A percentile compares a stretch with the other conserved stretches of the same genome.
Conservation (phyloP, 169 alveolate species). For the Plasmodium adleri region DNA sequence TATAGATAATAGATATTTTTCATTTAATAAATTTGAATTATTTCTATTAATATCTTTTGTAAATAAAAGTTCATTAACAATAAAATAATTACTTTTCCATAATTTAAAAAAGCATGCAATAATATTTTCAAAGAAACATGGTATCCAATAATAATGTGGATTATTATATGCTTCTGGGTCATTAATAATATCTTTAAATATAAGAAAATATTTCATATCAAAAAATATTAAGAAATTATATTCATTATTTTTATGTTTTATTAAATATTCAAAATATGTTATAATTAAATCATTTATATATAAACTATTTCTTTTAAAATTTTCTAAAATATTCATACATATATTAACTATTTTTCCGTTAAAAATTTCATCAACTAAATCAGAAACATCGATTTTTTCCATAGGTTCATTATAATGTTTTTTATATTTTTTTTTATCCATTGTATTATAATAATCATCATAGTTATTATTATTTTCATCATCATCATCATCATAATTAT, state of each 20-base stretch:
- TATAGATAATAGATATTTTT: slow-evolving; percentile 56
- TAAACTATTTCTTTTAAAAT: slow-evolving; percentile 36
- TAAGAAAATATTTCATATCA: slow-evolving; percentile 55
- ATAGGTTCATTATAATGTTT: slow-evolving; percentile 10
- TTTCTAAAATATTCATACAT: slow-evolving; percentile 66
- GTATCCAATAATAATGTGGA: slow-evolving; percentile 51
- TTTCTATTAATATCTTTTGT: slow-evolving; percentile 43
- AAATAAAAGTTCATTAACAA: slow-evolving; percentile 38
- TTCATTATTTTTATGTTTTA: slow-evolving; percentile 56
- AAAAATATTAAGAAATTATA: slow-evolving; percentile 48
- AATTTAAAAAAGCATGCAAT: slow-evolving; percentile 47
- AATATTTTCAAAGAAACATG: slow-evolving; percentile 37
- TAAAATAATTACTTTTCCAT: slow-evolving; percentile 44
- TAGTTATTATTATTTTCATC: neutral
- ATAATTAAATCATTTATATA: slow-evolving; percentile 57
- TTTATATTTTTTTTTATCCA: neutral
- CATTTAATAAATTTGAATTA: slow-evolving; percentile 29
- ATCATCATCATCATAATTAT: neutral
- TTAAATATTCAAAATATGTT: slow-evolving; percentile 49
- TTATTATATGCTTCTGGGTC: slow-evolving; percentile 24
- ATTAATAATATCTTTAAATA: slow-evolving; percentile 39
- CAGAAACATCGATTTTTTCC: slow-evolving; percentile 22
- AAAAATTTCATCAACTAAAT: slow-evolving; percentile 47
- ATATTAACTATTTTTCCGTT: slow-evolving; percentile 62
- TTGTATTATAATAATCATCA: neutral